Evolutionary conservation across 805 yeast genomes (phyloP), one percentile per base, ranked within the genome.

Genomic region (Saitoella complicata): DNA sequence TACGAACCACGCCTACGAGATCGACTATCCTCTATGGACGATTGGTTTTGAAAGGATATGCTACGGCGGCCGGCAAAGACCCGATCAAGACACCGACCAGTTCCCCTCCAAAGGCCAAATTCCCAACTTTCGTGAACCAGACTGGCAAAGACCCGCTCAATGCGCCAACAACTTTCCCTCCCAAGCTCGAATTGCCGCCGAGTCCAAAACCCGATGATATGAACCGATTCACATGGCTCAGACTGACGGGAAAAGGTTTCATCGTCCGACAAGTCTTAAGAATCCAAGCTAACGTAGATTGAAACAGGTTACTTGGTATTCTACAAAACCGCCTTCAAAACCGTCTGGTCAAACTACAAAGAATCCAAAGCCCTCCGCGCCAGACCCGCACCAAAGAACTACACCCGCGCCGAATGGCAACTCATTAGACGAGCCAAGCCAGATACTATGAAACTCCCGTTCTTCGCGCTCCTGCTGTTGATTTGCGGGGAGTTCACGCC

Each of bases 401-500:
- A 58, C 58, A 39, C 64, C 2, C 50, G 85, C 37, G 53, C 63
- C 1, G 69, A 77, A 35, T 74, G 62, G 49, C 76, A 75, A 54
- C 55, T 69, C 6, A 56, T 76, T 44, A 56, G 68, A 7, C 62
- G 86, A 12, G 70, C 78, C 1, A 65, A 64, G 5, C 55, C 55
- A 1, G 81, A 78, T 53, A 59, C 71, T 41, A 47, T 53, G 32
- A 75, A 73, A 54, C 59, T 78, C 31, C 84, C 84, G 4, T 31
- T 67, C n/a, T 78, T 78, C 62, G 79, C 70, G 0, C 52, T 72
- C 1, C 52, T 76, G 1, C 70, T 75, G 47, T 58, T 69, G n/a
- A 52, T 76, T 1, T 69, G 74, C 48, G 73, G 74, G 55, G 85
- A 78, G 52, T 50, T 64, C 41, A 74, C 81, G 0, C 73, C 81